A percentile compares a stretch with the other conserved stretches of the same genome.
These are phyloP conservation scores for Diutina catenulata DNA, from an alignment of 1,139 yeast species.

Conservation along the genomic window DNA sequence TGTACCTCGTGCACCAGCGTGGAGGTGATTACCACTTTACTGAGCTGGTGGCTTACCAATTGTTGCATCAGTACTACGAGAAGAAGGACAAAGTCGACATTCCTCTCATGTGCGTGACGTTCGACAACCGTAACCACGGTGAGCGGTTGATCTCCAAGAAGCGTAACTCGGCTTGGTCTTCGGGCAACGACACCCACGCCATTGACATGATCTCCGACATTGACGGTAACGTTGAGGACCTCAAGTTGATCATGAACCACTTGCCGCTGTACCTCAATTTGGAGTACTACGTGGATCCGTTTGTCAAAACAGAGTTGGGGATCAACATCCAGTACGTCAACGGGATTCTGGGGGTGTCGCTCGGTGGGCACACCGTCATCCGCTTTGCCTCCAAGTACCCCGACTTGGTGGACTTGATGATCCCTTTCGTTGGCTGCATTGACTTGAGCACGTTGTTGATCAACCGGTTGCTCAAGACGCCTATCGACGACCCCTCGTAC, in stretches of 20 bases:
- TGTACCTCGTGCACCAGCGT: constrained; percentile 31
- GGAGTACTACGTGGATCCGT: constrained; percentile 15
- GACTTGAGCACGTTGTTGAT: constrained; percentile 33
- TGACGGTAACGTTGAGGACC: constrained; percentile 40
- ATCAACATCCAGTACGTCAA: constrained; percentile 18
- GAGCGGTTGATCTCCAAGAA: constrained; percentile 23
- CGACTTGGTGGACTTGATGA: constrained; percentile 72
- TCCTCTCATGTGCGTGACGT: constrained; percentile 38
- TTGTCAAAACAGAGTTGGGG: constrained; percentile 10
- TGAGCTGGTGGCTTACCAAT: constrained; percentile 21
- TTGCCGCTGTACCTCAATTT: constrained; percentile 34
- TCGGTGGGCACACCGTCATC: constrained; percentile 51
- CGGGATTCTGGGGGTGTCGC: constrained; percentile 41
- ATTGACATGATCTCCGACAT: constrained; percentile 40
- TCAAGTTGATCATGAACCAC: constrained; percentile 34
- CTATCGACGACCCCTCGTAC: constrained; percentile 10
- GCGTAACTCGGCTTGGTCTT: constrained; percentile 32
- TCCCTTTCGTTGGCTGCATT: constrained; percentile 53
- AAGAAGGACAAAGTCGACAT: constrained; percentile 11
- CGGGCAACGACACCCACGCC: constrained; percentile 40
- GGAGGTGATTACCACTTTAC: constrained; percentile 18
- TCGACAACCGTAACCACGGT: constrained; percentile 57
- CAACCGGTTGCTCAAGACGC: constrained; percentile 21
- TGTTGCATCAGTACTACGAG: constrained; percentile 17
- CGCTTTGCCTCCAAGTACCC: constrained; percentile 78